Evolutionary conservation across 2,329 filamentous ascomycete species (phyloP), one percentile per base, ranked within the genome.

Genomic region (Nemania sp.): DNA sequence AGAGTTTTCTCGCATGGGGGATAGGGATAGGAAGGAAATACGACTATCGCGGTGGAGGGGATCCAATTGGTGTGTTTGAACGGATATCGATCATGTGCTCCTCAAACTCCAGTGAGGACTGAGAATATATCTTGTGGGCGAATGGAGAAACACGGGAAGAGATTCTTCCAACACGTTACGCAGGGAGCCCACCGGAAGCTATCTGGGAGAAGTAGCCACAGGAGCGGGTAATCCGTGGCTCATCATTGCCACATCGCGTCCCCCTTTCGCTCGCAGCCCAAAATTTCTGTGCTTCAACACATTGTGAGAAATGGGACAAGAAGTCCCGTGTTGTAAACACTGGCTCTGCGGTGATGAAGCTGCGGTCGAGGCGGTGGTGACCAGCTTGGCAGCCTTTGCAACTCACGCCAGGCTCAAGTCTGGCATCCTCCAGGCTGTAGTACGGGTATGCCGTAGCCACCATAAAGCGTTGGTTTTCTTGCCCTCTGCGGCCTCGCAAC

Each of bases 301-400:
- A 67, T 40, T 54, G 34, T 48, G 57, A 51, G 55, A 67, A 65
- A 54, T 67, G 62, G 54, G 55, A 63, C 52, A 67, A 60, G 54
- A 62, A 67, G 58, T 52, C 54, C 11, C 37, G 54, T 52, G 52
- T 62, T 17, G 65, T 60, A 57, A 63, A 62, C 48, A 46, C 32
- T 39, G 13, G 57, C 37, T 60, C 60, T 50, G 29, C 35, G 47
- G n/a, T 11, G 32, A 58, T 15, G 34, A 34, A 46, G 57, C 21
- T 21, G 48, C 21, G 29, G 52, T 50, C n/a, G 9, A 48, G 55
- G 42, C 25, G 47, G 35, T 56, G 52, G 21, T 52, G 12, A 21
- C 46, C 52, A 43, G 58, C 49, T 62, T 62, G 60, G 37, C 65
- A 67, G 42, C 65, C 65, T 51, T 67, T 65, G 62, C 62, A 67